phyloP scores from a whole-genome alignment of 352 stramenopile genomes.

The Phytophthora quininea region DNA sequence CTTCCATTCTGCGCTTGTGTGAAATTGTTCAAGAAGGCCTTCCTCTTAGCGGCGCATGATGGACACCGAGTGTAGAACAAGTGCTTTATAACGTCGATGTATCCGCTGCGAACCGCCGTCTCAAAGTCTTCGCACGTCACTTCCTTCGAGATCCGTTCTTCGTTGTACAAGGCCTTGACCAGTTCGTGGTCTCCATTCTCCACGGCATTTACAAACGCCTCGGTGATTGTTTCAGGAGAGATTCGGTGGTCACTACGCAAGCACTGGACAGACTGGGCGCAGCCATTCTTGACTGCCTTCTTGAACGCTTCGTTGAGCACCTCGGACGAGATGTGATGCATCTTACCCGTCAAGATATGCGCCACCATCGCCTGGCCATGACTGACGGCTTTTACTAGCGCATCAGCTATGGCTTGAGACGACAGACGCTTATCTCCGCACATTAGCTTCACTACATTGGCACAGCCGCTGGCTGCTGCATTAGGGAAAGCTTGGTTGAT shows the following conservation, averaged over 20 bases:
- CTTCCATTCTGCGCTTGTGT: background rate
- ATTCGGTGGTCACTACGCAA: conserved; percentile 2
- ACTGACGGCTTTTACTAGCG: background rate
- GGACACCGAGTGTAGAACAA: conserved; percentile 2
- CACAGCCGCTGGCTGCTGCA: background rate
- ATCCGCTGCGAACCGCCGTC: background rate
- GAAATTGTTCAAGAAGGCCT: background rate
- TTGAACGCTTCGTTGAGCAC: conserved; percentile 1
- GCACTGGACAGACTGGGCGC: background rate
- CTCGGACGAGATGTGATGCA: background rate
- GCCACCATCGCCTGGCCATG: background rate
- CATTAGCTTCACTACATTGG: background rate
- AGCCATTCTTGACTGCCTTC: conserved; percentile 2
- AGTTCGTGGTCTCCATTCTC: background rate
- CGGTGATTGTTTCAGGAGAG: background rate
- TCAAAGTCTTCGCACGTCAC: background rate
- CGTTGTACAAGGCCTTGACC: conserved; percentile 3
- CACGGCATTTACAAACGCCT: background rate
- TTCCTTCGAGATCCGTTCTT: background rate
- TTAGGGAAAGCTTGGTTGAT: conserved; percentile 1
- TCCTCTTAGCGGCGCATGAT: background rate
- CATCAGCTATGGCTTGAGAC: background rate
- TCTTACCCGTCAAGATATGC: conserved; percentile 2
- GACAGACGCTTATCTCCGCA: background rate
- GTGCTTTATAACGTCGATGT: conserved; percentile 2